Evolutionary conservation across 495 filamentous ascomycete genomes (phyloP).

Genomic region (Xylaria cubensis): DNA sequence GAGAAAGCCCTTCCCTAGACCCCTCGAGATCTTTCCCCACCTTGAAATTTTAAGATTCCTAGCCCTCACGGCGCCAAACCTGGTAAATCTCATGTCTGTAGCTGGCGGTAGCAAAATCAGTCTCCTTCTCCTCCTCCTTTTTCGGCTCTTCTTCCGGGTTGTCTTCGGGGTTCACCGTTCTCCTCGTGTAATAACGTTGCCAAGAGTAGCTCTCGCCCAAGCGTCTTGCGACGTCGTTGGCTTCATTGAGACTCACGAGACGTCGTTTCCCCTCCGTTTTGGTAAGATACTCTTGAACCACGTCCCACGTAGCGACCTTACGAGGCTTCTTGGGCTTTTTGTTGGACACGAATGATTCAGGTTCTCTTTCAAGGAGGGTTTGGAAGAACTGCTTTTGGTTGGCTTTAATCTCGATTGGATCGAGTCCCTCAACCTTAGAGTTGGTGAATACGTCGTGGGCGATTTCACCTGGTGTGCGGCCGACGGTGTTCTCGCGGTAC

Average conservation of each 20-base stretch:
- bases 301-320: conserved; percentile 40
- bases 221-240: conserved; percentile 74
- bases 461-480: conserved; percentile 71
- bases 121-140: conserved; percentile 27
- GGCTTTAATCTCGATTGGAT: neutral
- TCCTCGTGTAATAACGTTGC: conserved; percentile 34
- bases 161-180: conserved; percentile 6
- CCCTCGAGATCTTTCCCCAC: neutral
- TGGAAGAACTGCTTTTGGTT: neutral
- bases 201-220: conserved; percentile 51
- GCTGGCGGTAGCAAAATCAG: conserved; percentile 22
- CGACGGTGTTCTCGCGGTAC: conserved; percentile 72
- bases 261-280: conserved; percentile 55
- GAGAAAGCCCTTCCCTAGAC: neutral
- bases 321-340: conserved; percentile 23
- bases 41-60: neutral
- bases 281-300: conserved; percentile 39
- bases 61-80: conserved; percentile 24
- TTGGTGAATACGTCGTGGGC: conserved; percentile 60
- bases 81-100: neutral
- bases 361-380: conserved; percentile 25
- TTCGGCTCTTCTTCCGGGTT: conserved; percentile 26
- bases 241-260: conserved; percentile 71
- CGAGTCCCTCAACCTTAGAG: conserved; percentile 28
- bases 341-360: conserved; percentile 9